Evolutionary conservation across 169 alveolate species (phyloP), one percentile per base, ranked within the genome.

Genomic region (Plasmodium coatneyi): DNA sequence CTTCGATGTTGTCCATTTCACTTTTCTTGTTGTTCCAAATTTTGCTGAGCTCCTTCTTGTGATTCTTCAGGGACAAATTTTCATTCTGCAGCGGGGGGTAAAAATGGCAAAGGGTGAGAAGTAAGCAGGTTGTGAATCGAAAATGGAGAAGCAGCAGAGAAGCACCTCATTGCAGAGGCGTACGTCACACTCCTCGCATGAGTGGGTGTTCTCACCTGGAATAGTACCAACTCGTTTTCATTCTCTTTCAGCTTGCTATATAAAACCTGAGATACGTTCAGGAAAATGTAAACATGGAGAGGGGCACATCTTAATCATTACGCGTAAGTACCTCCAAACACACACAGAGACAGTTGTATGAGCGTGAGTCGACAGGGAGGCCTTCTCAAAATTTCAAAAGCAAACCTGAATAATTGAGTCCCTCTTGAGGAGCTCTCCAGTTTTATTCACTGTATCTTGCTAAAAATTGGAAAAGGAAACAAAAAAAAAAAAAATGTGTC

Each of bases 361-460:
- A 14, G 6, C 1, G 25, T 12, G 9, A 49, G 60, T 49, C 7
- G 9, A 16, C 25, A 22, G 60, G 60, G 14, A 16, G 60, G 2
- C 6, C 36, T 78, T 36, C 71, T 78, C 30, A 36, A 9, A 19
- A 4, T 25, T 9, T 82, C 4, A 82, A 28, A 5, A n/a, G 2
- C 83, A 46, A 74, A 84, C 92, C 52, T 84, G 71, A 46, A 84
- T 84, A 28, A 84, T 84, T 19, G 92, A 84, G 28, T 84, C 84
- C 81, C 92, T 84, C 54, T 84, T 71, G 34, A 74, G 72, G 5
- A 84, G 80, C 34, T 84, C 92, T 9, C 36, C 56, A 3, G 49
- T 32, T 72, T 84, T 84, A 46, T 71, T 49, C 25, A 30, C 92
- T 22, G 80, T 41, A 72, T 71, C 83, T 36, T 84, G 79, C 92